Evolutionary conservation across 805 yeast genomes (phyloP), one percentile per base, ranked within the genome.

Genomic region (Kodamaea nitidulidarum): DNA sequence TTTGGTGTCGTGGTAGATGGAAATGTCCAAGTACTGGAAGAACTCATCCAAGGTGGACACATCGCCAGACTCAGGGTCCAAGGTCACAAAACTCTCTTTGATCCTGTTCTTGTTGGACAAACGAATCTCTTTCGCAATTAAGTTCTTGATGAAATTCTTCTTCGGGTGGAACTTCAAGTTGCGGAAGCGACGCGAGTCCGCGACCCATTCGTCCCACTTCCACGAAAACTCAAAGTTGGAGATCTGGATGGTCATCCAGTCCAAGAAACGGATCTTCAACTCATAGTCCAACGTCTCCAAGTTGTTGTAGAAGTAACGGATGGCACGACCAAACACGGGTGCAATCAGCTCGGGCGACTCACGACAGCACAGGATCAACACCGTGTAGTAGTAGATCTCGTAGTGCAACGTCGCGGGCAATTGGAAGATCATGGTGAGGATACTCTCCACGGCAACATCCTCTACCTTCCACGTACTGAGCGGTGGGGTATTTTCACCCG

Each of bases 151-250:
- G 48, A 91, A 83, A 33, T 74, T 76, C 45, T 76, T 71, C 48
- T 78, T 79, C 9, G 97, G 96, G 55, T 86, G 90, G 52, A 76
- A 79, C 24, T 65, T 58, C 25, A 73, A 65, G 8, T 67, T 59
- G 6, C 66, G 61, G 34, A 67, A 71, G 33, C 57, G 59, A n/a
- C 56, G 51, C 0, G 81, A 71, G 51, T 81, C 85, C 2, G 60
- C 63, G 18, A 73, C 77, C 98, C 98, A 93, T 60, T 90, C 98
- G 46, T 77, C 79, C 98, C 98, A 93, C 56, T 88, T 88, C 99
- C 99, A 93, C 26, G 90, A 86, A 63, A 87, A 93, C 41, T 84
- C 88, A 60, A 91, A 93, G 57, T 91, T 93, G 52, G 95, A 84
- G 58, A 93, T 76, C 62, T 93, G 98, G 40, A 86, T 81, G 1